Percentiles rank a stretch among this genome's conserved stretches.
These are phyloP conservation scores for Fusarium staphyleae DNA, from an alignment of 2,329 filamentous ascomycete genomes.

Conservation along the genomic window DNA sequence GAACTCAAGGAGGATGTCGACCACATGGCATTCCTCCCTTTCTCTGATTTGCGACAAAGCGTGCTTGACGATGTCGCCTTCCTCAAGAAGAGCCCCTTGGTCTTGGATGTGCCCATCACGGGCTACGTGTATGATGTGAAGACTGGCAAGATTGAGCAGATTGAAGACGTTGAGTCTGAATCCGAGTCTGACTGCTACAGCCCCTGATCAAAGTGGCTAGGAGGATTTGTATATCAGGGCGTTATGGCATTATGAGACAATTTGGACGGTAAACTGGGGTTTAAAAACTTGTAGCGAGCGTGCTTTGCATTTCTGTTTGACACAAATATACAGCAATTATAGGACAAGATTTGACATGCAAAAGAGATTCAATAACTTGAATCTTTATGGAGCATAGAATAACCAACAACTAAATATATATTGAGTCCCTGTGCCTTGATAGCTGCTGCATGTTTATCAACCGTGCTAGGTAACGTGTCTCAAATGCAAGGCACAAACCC, in stretches of 20 bases:
- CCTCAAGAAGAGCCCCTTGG: slow-evolving; percentile 64
- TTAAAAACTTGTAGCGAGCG: slow-evolving; percentile 4
- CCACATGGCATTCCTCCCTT: slow-evolving; percentile 69
- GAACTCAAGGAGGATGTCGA: slow-evolving; percentile 63
- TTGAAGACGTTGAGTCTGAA: slow-evolving; percentile 26
- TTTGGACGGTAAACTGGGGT: not conserved
- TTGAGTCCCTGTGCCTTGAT: too few relatives aligned
- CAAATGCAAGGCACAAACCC: too few relatives aligned
- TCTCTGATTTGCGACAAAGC: slow-evolving; percentile 67
- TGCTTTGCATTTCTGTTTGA: not conserved
- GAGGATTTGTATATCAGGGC: not conserved
- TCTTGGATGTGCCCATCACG: slow-evolving; percentile 68
- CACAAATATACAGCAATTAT: not conserved
- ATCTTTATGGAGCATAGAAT: too few relatives aligned
- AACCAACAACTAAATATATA: too few relatives aligned
- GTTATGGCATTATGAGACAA: too few relatives aligned
- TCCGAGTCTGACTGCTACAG: slow-evolving; percentile 30
- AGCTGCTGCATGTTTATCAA: too few relatives aligned
- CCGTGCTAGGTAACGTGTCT: too few relatives aligned
- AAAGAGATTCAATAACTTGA: too few relatives aligned
- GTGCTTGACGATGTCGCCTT: slow-evolving; percentile 71
- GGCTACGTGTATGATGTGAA: slow-evolving; percentile 83
- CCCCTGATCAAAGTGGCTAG: not conserved
- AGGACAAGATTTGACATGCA: too few relatives aligned
- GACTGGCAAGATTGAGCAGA: slow-evolving; percentile 63